A percentile compares a stretch with the other conserved stretches of the same genome.
phyloP scores from a whole-genome alignment of 257 asterid species.

The Anisodus acutangulus region DNA sequence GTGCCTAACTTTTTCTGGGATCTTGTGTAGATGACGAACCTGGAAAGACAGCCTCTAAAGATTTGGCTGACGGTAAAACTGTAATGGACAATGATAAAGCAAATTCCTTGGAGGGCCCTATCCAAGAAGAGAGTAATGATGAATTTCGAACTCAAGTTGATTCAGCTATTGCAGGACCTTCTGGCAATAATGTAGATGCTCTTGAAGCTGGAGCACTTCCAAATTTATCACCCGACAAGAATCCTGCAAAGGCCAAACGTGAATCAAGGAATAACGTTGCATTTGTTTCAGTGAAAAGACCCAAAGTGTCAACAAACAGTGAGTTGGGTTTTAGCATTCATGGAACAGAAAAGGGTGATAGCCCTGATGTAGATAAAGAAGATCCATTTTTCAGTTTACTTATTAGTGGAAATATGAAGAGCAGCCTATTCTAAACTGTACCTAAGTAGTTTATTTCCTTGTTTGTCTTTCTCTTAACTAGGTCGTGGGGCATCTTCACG shows the following conservation, averaged over 20 bases:
- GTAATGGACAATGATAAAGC: slow-evolving; percentile 22
- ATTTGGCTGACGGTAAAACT: slow-evolving; percentile 31
- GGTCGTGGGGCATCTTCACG: too few relatives aligned
- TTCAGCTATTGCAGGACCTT: slow-evolving; percentile 34
- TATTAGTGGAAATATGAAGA: slow-evolving; percentile 45
- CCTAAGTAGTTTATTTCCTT: neutral
- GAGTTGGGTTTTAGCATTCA: slow-evolving; percentile 35
- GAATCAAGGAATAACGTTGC: slow-evolving; percentile 60
- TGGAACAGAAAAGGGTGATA: slow-evolving; percentile 39
- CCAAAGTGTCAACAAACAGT: slow-evolving; percentile 41
- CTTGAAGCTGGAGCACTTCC: slow-evolving; percentile 30
- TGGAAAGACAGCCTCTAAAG: slow-evolving; percentile 33
- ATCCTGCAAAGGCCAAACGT: slow-evolving; percentile 38
- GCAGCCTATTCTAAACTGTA: slow-evolving; percentile 40
- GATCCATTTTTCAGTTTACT: slow-evolving; percentile 67
- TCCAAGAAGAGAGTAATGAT: slow-evolving; percentile 33
- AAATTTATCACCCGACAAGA: slow-evolving; percentile 32
- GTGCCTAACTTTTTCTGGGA: neutral
- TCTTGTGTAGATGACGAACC: slow-evolving; percentile 50
- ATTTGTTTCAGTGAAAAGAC: slow-evolving; percentile 62
- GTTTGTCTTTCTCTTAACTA: neutral
- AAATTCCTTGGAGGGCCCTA: slow-evolving; percentile 27
- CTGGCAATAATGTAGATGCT: slow-evolving; percentile 25
- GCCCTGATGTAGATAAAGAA: slow-evolving; percentile 39
- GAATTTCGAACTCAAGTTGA: slow-evolving; percentile 35